phyloP scores from a whole-genome alignment of 2,329 filamentous ascomycete genomes.

The Akanthomyces lecanii region DNA sequence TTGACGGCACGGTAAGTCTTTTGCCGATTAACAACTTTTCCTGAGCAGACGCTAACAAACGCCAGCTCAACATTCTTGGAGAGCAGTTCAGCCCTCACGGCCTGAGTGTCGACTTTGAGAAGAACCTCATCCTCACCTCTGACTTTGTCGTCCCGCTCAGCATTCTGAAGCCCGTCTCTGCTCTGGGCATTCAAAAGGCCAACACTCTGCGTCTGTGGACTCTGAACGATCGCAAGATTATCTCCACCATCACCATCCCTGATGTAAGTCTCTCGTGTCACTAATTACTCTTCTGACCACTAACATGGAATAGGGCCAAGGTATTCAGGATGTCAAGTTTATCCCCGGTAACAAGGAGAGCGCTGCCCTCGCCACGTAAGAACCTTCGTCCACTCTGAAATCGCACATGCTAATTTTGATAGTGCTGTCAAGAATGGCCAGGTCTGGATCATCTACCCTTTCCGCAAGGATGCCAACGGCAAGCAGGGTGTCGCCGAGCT shows the following conservation, averaged over 20 bases:
- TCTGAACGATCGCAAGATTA: conserved; percentile 47
- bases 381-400: neutral
- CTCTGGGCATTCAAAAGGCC: conserved; percentile 47
- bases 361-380: conserved; percentile 52
- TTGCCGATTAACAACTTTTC: neutral
- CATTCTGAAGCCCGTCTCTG: conserved; percentile 52
- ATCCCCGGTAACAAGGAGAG: conserved; percentile 56
- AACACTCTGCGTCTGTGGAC: conserved; percentile 59
- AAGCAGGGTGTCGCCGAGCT: conserved; percentile 55
- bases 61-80: conserved; percentile 49
- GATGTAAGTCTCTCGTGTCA: conserved; percentile 33
- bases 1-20: conserved; percentile 34
- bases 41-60: neutral
- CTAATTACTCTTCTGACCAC: neutral
- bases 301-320: conserved; percentile 38
- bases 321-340: conserved; percentile 63
- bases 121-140: conserved; percentile 55
- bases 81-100: conserved; percentile 61
- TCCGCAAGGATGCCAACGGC: conserved; percentile 50
- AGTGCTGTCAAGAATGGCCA: conserved; percentile 54
- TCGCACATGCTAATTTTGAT: neutral
- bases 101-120: conserved; percentile 53
- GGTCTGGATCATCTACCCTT: conserved; percentile 63
- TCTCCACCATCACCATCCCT: conserved; percentile 58
- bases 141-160: conserved; percentile 60